Evolutionary conservation across 164 flowering plant genomes (phyloP).

Genomic region (Dillenia suffruticosa): DNA sequence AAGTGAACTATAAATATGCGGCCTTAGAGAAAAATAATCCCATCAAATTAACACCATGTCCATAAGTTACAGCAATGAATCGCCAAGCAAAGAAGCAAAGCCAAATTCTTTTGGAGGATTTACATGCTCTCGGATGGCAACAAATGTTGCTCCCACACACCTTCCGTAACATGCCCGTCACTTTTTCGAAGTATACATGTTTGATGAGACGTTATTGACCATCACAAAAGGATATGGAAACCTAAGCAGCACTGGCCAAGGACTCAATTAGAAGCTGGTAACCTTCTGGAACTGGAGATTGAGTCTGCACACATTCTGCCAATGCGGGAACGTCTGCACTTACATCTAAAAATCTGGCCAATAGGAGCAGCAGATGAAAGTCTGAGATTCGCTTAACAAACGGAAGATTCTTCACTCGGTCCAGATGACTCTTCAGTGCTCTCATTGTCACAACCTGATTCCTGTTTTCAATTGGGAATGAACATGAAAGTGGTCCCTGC

Average conservation of each 20-base stretch:
- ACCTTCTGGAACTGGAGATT: conserved; percentile 71
- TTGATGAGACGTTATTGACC: too few species aligned
- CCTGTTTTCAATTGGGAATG: conserved; percentile 86
- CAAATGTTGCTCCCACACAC: too few species aligned
- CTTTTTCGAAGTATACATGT: too few species aligned
- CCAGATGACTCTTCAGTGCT: conserved; percentile 70
- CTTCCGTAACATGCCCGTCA: too few species aligned
- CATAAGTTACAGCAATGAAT: too few species aligned
- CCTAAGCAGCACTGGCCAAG: conserved; percentile 49
- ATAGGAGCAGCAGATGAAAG: conserved; percentile 70
- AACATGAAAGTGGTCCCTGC: conserved; percentile 85
- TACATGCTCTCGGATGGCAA: too few species aligned
- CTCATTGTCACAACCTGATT: conserved; percentile 39
- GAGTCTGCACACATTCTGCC: conserved; percentile 60
- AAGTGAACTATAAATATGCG: too few species aligned
- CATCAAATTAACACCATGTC: too few species aligned
- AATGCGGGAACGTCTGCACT: conserved; percentile 72
- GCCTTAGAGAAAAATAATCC: too few species aligned
- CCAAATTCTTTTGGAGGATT: too few species aligned
- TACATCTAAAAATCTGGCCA: conserved; percentile 64
- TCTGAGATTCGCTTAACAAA: conserved; percentile 86
- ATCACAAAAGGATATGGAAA: too few species aligned
- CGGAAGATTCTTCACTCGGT: conserved; percentile 55
- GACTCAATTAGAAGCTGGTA: conserved; percentile 82
- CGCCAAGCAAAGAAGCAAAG: too few species aligned